Evolutionary conservation across 495 filamentous ascomycete species (phyloP).

Genomic region (Cercophora samala): DNA sequence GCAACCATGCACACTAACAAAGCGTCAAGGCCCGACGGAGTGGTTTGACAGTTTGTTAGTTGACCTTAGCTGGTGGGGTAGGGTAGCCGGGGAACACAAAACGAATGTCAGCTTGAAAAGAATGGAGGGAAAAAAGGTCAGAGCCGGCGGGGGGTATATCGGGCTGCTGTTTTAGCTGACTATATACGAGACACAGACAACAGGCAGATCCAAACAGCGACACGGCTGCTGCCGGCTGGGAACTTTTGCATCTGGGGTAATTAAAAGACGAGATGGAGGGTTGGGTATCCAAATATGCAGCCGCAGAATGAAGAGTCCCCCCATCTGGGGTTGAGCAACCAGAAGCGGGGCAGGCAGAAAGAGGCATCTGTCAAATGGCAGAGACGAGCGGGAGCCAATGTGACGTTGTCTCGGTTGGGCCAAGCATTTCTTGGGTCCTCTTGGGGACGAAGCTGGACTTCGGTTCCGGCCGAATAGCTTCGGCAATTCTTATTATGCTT

Average conservation of each 20-base stretch:
- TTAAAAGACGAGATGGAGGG: neutral
- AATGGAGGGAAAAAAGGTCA: neutral
- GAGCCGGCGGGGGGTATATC: neutral
- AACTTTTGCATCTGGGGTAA: neutral
- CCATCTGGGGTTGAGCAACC: conserved; percentile 2
- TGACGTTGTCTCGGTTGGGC: conserved; percentile 1
- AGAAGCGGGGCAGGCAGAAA: neutral
- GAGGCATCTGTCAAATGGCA: neutral
- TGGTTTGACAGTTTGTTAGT: conserved; percentile 3
- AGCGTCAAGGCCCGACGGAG: neutral
- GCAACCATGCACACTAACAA: neutral
- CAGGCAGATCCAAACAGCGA: neutral
- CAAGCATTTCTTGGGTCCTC: neutral
- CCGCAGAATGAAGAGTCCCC: neutral
- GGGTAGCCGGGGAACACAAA: neutral
- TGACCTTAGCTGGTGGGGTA: neutral
- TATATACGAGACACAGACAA: neutral
- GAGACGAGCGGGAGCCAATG: neutral
- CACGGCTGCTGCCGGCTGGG: neutral
- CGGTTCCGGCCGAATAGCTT: neutral
- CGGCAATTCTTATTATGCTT: conserved; percentile 4
- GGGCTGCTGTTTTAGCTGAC: neutral
- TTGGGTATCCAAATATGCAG: neutral
- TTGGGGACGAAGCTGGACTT: neutral
- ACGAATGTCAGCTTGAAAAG: neutral